A percentile compares a stretch with the other conserved stretches of the same genome.
Conservation (phyloP, 257 asterid species). For the Gynochthodes officinalis region DNA sequence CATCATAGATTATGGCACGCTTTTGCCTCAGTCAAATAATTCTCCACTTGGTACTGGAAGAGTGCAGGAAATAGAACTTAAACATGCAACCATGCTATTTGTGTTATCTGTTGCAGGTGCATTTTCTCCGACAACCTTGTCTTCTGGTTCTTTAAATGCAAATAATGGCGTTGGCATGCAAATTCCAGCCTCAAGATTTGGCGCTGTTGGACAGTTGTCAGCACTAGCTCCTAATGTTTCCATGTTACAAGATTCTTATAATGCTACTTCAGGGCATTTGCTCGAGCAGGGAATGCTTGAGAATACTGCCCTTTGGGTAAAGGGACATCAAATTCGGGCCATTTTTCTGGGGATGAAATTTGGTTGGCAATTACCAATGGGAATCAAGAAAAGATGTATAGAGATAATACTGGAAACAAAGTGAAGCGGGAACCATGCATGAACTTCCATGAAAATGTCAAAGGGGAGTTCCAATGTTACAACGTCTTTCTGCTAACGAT, state of each 20-base stretch:
- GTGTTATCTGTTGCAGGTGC: constrained; percentile 42
- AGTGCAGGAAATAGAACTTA: constrained; percentile 35
- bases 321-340: constrained; percentile 54
- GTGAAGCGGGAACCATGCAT: constrained; percentile 63
- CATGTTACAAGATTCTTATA: constrained; percentile 32
- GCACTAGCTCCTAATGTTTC: constrained; percentile 27
- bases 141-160: constrained; percentile 35
- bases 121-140: constrained; percentile 28
- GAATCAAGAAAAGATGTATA: constrained; percentile 36
- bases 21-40: constrained; percentile 41
- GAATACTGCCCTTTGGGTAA: constrained; percentile 33
- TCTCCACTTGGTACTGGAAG: constrained; percentile 36
- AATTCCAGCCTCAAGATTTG: constrained; percentile 34
- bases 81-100: constrained; percentile 24
- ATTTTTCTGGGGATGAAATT: constrained; percentile 52
- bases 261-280: constrained; percentile 21
- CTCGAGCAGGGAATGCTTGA: constrained; percentile 38
- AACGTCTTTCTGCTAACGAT: constrained; percentile 38
- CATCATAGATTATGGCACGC: constrained; percentile 31
- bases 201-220: constrained; percentile 29
- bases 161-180: constrained; percentile 33
- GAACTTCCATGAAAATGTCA: constrained; percentile 41
- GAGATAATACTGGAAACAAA: constrained; percentile 38
- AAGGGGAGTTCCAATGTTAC: constrained; percentile 36
- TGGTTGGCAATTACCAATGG: constrained; percentile 30